Evolutionary conservation across 352 stramenopile genomes (phyloP).

Genomic region (Globisporangium iwayamae): DNA sequence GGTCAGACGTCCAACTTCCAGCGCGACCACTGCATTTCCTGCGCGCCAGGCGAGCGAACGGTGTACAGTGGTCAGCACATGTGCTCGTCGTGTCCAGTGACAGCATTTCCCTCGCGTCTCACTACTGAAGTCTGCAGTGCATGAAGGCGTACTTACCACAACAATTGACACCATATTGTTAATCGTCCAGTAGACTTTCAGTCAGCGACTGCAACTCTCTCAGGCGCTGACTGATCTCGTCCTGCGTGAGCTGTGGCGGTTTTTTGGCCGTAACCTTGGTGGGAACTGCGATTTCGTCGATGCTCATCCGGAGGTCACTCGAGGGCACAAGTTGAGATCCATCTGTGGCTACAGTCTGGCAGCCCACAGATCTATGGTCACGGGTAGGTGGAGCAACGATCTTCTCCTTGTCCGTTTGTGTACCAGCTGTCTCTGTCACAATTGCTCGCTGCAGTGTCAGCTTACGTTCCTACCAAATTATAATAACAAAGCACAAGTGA

Average conservation of each 20-base stretch:
- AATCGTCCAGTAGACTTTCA: slow-evolving; percentile 54
- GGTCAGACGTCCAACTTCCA: slow-evolving; percentile 50
- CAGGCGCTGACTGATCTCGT: slow-evolving; percentile 36
- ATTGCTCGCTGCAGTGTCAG: slow-evolving; percentile 14
- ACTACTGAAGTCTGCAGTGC: slow-evolving; percentile 16
- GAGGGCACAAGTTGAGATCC: background rate
- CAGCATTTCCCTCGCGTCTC: slow-evolving; percentile 23
- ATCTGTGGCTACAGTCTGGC: background rate
- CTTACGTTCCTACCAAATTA: slow-evolving; percentile 27
- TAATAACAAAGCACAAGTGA: background rate
- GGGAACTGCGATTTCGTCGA: slow-evolving; percentile 28
- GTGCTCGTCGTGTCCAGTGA: slow-evolving; percentile 39
- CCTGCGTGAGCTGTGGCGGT: background rate
- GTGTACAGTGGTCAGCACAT: slow-evolving; percentile 35
- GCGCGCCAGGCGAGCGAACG: slow-evolving; percentile 37
- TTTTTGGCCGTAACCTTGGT: background rate
- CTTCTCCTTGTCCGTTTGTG: slow-evolving; percentile 20
- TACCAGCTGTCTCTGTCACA: slow-evolving; percentile 15
- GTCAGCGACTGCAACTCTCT: slow-evolving; percentile 56
- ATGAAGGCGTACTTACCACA: no score
- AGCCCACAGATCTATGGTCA: background rate
- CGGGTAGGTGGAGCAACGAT: background rate
- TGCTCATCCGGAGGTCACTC: slow-evolving; percentile 22
- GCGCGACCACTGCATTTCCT: slow-evolving; percentile 51
- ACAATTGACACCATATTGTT: background rate